These are phyloP conservation scores for Coemansia sp. DNA, from an alignment of 192 early-diverging fungal genomes.

Conservation along the genomic window DNA sequence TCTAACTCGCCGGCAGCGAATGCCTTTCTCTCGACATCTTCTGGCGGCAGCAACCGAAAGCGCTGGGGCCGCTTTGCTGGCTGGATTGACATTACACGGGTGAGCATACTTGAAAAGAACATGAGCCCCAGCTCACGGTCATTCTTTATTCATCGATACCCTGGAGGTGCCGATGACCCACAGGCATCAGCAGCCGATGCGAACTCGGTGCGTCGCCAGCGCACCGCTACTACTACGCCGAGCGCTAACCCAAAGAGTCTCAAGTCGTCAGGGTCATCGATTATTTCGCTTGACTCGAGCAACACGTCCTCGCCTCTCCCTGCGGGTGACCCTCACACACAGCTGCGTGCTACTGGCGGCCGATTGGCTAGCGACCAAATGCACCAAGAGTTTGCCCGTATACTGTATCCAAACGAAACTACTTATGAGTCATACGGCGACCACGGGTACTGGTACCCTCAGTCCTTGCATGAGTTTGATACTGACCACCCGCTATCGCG, in stretches of 20 bases:
- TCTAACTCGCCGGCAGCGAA: conserved; percentile 15
- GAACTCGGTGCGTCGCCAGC: conserved; percentile 10
- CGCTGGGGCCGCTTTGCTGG: conserved; percentile 47
- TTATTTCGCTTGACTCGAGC: conserved; percentile 39
- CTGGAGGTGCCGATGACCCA: conserved; percentile 12
- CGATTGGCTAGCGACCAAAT: conserved; percentile 17
- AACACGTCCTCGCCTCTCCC: conserved; percentile 12
- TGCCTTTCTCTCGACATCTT: conserved; percentile 35
- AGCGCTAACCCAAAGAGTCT: conserved; percentile 10
- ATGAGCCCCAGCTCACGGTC: conserved; percentile 31
- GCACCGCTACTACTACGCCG: conserved; percentile 11
- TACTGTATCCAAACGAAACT: conserved; percentile 44
- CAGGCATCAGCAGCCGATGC: conserved; percentile 3
- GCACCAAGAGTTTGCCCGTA: conserved; percentile 45
- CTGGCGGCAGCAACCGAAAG: conserved; percentile 31
- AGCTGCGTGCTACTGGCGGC: background rate
- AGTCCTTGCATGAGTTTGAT: conserved; percentile 54
- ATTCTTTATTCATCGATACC: conserved; percentile 46
- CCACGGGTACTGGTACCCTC: conserved; percentile 52
- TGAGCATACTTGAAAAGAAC: conserved; percentile 48
- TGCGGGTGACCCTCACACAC: conserved; percentile 1
- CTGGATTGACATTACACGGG: conserved; percentile 48
- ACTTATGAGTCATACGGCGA: conserved; percentile 52
- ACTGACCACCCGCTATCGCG: conserved; percentile 37
- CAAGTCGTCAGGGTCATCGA: conserved; percentile 38